Percentiles rank a stretch among this genome's conserved stretches.
Conservation (phyloP, 345 rosid species). For the Citropsis articulata region DNA sequence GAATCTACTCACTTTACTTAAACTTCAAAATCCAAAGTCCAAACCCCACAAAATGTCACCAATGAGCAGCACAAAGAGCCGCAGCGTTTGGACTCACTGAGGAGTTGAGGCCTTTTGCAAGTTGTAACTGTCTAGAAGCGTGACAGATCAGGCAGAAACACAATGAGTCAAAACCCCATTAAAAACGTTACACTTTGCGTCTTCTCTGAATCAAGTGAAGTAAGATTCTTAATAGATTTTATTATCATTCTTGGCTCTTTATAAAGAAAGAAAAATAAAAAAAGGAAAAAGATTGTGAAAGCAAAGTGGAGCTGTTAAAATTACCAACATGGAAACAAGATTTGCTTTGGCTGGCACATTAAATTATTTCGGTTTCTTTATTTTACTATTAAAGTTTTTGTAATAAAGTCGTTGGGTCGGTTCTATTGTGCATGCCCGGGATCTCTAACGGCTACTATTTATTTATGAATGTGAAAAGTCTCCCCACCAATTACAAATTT, state of each 20-base stretch:
- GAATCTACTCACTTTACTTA: not conserved
- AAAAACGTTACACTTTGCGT: not conserved
- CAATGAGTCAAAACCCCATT: not conserved
- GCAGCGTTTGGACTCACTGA: not conserved
- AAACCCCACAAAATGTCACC: not conserved
- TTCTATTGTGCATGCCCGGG: not conserved
- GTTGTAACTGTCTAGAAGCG: not conserved
- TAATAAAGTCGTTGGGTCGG: not conserved
- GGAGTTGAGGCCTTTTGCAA: not conserved
- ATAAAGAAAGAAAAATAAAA: not conserved
- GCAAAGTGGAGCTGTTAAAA: not conserved
- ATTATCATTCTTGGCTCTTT: not conserved
- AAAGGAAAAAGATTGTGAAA: not conserved
- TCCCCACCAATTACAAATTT: no score
- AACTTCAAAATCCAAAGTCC: not conserved
- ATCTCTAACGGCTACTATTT: not conserved
- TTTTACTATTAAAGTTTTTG: not conserved
- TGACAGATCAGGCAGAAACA: not conserved
- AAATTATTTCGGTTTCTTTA: not conserved
- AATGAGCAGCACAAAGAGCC: not conserved
- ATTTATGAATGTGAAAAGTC: not conserved
- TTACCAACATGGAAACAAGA: not conserved
- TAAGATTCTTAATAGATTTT: not conserved
- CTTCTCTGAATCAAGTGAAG: constrained; percentile 2
- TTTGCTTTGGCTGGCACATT: not conserved